Conservation (phyloP, 73 alveolate species). For the Durusdinium trenchii region DNA sequence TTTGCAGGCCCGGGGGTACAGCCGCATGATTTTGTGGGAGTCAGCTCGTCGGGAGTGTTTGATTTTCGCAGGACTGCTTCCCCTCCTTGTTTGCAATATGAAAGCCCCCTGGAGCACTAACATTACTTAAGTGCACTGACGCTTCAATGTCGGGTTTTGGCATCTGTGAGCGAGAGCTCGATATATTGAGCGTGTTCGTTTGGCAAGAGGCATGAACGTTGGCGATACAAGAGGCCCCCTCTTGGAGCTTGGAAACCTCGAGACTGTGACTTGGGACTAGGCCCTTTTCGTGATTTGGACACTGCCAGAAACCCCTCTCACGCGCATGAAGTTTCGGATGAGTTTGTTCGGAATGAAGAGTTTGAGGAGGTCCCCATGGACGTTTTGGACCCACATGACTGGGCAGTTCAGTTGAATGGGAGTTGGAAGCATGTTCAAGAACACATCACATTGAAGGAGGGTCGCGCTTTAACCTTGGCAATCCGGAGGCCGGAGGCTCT, state of each 20-base stretch:
- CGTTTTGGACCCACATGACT: background rate
- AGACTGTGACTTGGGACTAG: background rate
- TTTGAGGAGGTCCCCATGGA: background rate
- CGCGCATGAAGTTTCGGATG: background rate
- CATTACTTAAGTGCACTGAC: background rate
- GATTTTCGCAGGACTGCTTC: background rate
- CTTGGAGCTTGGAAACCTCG: constrained; percentile 9
- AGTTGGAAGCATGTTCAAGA: background rate
- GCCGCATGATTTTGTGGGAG: background rate
- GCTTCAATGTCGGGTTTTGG: constrained; percentile 13
- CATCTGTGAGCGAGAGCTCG: background rate
- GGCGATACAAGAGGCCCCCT: constrained; percentile 41
- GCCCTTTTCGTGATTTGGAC: background rate
- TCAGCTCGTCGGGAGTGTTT: background rate
- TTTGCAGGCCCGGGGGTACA: constrained; percentile 15
- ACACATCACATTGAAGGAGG: constrained; percentile 53
- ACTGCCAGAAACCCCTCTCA: background rate
- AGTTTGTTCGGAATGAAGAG: background rate
- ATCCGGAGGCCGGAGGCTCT: background rate
- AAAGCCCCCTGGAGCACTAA: background rate
- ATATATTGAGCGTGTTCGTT: background rate
- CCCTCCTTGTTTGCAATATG: background rate
- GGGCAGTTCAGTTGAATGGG: background rate
- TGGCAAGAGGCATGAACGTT: constrained; percentile 47
- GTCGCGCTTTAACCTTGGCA: background rate